Evolutionary conservation across 768 basidiomycete species (phyloP).

Genomic region (Mycena pura): DNA sequence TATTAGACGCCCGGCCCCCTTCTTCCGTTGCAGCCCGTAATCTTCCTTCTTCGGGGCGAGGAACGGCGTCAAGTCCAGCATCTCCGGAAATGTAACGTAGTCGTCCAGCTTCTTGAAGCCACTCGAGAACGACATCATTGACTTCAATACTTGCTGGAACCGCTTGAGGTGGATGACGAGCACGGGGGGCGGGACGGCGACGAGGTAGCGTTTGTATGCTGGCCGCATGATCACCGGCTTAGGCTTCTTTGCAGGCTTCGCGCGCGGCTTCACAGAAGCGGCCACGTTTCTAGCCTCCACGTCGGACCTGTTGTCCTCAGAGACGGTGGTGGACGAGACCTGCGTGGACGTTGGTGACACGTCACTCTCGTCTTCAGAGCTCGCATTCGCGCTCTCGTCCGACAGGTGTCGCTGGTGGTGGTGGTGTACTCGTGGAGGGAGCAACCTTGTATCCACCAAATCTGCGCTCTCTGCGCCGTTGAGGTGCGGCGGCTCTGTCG

Average conservation of each 20-base stretch:
- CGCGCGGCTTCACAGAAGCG: conserved; percentile 17
- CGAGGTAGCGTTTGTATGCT: conserved; percentile 94
- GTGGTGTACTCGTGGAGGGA: conserved; percentile 28
- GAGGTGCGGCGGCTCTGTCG: conserved; percentile 3
- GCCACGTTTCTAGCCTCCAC: conserved; percentile 1
- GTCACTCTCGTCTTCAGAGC: conserved; percentile 53
- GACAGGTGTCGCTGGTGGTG: conserved; percentile 18
- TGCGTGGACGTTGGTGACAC: conserved; percentile 15
- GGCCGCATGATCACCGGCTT: conserved; percentile 79
- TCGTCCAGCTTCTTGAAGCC: conserved; percentile 92
- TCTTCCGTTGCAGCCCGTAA: conserved; percentile 56
- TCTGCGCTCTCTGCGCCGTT: neutral
- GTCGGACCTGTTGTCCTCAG: conserved; percentile 9
- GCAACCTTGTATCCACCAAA: neutral
- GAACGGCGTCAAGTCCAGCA: conserved; percentile 85
- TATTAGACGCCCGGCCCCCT: conserved; percentile 28
- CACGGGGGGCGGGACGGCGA: conserved; percentile 83
- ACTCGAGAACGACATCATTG: conserved; percentile 66
- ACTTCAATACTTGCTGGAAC: conserved; percentile 85
- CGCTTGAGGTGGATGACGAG: conserved; percentile 94
- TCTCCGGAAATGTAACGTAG: conserved; percentile 88
- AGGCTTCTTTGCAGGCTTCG: conserved; percentile 30
- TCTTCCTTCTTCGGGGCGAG: conserved; percentile 83
- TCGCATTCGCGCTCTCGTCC: conserved; percentile 41
- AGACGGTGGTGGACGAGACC: conserved; percentile 5